Percentiles rank a stretch among this genome's conserved stretches.
phyloP scores from a whole-genome alignment of 106 monocot genomes.

The Dendrobium huoshanense region DNA sequence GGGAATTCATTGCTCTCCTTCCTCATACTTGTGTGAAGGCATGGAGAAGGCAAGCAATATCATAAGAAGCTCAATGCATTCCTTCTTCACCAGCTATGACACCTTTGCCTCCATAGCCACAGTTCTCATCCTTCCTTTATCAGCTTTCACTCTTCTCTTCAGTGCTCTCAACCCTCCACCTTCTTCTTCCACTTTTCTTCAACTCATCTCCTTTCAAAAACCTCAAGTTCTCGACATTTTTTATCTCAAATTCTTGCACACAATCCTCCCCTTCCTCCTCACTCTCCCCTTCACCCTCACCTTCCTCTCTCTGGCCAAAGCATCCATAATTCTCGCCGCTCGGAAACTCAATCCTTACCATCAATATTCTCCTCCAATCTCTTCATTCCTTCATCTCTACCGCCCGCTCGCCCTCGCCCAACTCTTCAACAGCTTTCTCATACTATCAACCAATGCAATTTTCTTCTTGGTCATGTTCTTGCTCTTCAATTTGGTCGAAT shows the following conservation, averaged over 20 bases:
- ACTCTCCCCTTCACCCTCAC: conserved; percentile 66
- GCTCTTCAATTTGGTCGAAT: conserved; percentile 33
- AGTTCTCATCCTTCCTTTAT: conserved; percentile 48
- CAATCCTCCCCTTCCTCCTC: conserved; percentile 37
- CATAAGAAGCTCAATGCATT: conserved; percentile 46
- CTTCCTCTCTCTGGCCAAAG: conserved; percentile 63
- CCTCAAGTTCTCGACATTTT: conserved; percentile 43
- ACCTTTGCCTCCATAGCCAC: conserved; percentile 41
- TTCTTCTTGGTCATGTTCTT: conserved; percentile 48
- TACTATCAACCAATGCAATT: conserved; percentile 56
- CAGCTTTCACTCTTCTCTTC: conserved; percentile 47
- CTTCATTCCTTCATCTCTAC: conserved; percentile 33
- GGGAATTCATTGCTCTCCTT: neutral
- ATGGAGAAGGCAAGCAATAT: conserved; percentile 43
- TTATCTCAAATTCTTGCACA: conserved; percentile 54
- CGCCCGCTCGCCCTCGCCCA: conserved; percentile 38
- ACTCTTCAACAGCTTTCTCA: conserved; percentile 37
- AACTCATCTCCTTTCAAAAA: conserved; percentile 27
- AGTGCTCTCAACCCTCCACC: conserved; percentile 24
- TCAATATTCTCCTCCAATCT: conserved; percentile 6
- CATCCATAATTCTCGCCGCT: conserved; percentile 33
- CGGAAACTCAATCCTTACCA: neutral
- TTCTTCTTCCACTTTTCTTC: conserved; percentile 20
- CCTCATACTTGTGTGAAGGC: neutral
- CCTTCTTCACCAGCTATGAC: conserved; percentile 57